Evolutionary conservation across 2,329 filamentous ascomycete genomes (phyloP).

Genomic region (Leptographium lundbergii): DNA sequence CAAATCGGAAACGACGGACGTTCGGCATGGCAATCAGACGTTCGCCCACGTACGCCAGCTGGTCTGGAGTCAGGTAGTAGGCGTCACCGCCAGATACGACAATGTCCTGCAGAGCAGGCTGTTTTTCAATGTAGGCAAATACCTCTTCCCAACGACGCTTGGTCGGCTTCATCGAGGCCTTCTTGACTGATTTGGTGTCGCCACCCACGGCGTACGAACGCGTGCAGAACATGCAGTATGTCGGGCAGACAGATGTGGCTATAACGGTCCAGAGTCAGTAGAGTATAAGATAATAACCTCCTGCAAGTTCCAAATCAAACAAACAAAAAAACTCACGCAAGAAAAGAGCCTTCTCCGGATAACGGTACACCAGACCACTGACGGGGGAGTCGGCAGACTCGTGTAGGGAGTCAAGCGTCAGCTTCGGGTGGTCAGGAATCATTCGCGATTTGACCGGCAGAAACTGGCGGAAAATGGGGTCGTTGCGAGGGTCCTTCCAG

Average conservation of each 20-base stretch:
- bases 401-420: slow-evolving; percentile 45
- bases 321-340: slow-evolving; percentile 34
- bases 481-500: slow-evolving; percentile 44
- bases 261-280: not conserved
- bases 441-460: slow-evolving; percentile 41
- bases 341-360: slow-evolving; percentile 50
- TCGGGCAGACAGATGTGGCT: slow-evolving; percentile 48
- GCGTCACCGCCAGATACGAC: slow-evolving; percentile 52
- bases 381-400: slow-evolving; percentile 44
- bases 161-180: slow-evolving; percentile 26
- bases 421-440: slow-evolving; percentile 38
- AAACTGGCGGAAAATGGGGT: slow-evolving; percentile 49
- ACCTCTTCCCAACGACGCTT: slow-evolving; percentile 37
- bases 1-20: slow-evolving; percentile 46
- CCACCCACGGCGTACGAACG: slow-evolving; percentile 45
- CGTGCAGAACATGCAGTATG: slow-evolving; percentile 52
- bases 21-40: slow-evolving; percentile 43
- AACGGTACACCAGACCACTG: slow-evolving; percentile 47
- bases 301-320: not conserved
- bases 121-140: slow-evolving; percentile 43
- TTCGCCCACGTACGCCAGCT: slow-evolving; percentile 40
- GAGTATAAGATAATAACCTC: too few relatives aligned
- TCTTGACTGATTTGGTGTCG: slow-evolving; percentile 38
- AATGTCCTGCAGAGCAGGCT: slow-evolving; percentile 38
- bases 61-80: slow-evolving; percentile 40